phyloP scores from a whole-genome alignment of 495 filamentous ascomycete genomes.

The Polyplosphaeria fusca region DNA sequence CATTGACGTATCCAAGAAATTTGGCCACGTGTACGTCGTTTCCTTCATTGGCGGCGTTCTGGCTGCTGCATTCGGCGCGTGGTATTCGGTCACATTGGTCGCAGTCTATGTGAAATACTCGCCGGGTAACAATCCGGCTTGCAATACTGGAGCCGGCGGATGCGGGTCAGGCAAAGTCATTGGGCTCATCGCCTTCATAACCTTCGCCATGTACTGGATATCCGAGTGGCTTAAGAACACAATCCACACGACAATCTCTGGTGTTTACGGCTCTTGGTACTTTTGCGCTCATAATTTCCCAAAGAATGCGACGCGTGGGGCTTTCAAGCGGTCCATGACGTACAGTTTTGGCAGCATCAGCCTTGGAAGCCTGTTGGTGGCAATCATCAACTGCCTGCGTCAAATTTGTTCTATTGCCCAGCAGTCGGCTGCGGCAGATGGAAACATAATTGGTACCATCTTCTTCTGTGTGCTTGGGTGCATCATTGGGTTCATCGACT shows the following conservation, averaged over 20 bases:
- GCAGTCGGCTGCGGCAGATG: slow-evolving; percentile 59
- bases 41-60: slow-evolving; percentile 74
- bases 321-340: slow-evolving; percentile 71
- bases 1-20: slow-evolving; percentile 78
- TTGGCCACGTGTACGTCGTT: slow-evolving; percentile 83
- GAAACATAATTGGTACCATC: slow-evolving; percentile 65
- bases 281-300: slow-evolving; percentile 73
- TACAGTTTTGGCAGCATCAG: slow-evolving; percentile 91
- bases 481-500: slow-evolving; percentile 74
- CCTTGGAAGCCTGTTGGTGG: slow-evolving; percentile 78
- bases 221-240: slow-evolving; percentile 90
- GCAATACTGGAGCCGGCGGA: slow-evolving; percentile 56
- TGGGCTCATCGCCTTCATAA: slow-evolving; percentile 79
- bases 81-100: slow-evolving; percentile 59
- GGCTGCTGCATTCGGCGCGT: slow-evolving; percentile 64
- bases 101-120: slow-evolving; percentile 78
- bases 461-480: slow-evolving; percentile 70
- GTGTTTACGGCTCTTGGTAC: slow-evolving; percentile 92
- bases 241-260: slow-evolving; percentile 80
- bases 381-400: slow-evolving; percentile 78
- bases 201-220: slow-evolving; percentile 82
- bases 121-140: slow-evolving; percentile 67
- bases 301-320: slow-evolving; percentile 69
- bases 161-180: slow-evolving; percentile 76
- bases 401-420: slow-evolving; percentile 74